These are phyloP conservation scores for Candida sphagnicola DNA, from an alignment of 805 yeast species.

Conservation along the genomic window DNA sequence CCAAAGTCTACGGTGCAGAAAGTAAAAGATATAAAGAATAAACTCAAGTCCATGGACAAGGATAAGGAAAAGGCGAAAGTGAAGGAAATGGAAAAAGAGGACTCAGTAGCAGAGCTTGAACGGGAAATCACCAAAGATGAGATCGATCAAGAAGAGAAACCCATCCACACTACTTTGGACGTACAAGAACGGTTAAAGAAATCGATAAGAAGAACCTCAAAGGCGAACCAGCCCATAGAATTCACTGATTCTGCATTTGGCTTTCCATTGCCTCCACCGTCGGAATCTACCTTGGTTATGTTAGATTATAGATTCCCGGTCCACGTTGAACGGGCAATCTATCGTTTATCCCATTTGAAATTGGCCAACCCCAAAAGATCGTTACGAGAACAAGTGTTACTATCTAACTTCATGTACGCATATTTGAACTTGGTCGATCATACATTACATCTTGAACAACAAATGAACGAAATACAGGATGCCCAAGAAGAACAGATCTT, in stretches of 20 bases:
- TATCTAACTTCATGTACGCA: conserved; percentile 97
- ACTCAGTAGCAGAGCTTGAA: conserved; percentile 5
- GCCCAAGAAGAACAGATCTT: conserved; percentile 1
- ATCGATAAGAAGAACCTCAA: conserved; percentile 37
- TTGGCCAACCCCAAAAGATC: conserved; percentile 92
- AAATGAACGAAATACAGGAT: conserved; percentile 22
- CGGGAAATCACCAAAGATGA: conserved; percentile 9
- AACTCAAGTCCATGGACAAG: conserved; percentile 3
- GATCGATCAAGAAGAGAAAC: conserved; percentile 19
- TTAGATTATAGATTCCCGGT: conserved; percentile 84
- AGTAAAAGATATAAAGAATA: conserved; percentile 4
- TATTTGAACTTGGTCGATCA: conserved; percentile 93
- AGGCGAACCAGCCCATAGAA: conserved; percentile 44
- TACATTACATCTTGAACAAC: conserved; percentile 70
- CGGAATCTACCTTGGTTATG: conserved; percentile 74
- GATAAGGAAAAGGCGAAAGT: conserved; percentile 3
- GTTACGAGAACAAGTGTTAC: conserved; percentile 82
- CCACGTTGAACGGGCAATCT: conserved; percentile 94
- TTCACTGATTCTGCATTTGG: conserved; percentile 81
- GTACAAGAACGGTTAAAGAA: conserved; percentile 42
- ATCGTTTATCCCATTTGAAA: conserved; percentile 86
- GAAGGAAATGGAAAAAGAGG: conserved; percentile 3
- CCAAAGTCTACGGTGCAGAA: background rate
- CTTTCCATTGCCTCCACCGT: conserved; percentile 79
- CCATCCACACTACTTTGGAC: conserved; percentile 30